Conservation (phyloP, 768 basidiomycete species). For the Cystofilobasidium ferigula region DNA sequence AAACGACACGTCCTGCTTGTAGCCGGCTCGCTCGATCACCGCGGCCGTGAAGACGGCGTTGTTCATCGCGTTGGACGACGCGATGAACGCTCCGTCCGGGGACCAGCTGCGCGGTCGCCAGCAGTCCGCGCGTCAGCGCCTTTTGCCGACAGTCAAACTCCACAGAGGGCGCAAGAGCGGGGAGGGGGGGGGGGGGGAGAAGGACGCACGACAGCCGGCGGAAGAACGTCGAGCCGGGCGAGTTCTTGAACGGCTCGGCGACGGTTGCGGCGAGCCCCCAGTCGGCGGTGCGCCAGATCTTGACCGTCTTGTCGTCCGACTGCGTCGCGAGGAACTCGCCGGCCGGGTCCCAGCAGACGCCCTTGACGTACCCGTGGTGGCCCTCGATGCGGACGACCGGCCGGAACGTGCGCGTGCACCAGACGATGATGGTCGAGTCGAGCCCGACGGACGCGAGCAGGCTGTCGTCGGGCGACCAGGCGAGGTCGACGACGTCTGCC, state of each 20-base stretch:
- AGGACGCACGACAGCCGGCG: slow-evolving; percentile 60
- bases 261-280: slow-evolving; percentile 80
- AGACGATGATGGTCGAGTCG: slow-evolving; percentile 81
- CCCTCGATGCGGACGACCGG: slow-evolving; percentile 69
- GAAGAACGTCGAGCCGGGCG: slow-evolving; percentile 90
- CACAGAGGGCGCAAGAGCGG: background rate
- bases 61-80: slow-evolving; percentile 93
- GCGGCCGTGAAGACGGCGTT: slow-evolving; percentile 96
- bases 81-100: slow-evolving; percentile 96
- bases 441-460: slow-evolving; percentile 88
- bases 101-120: slow-evolving; percentile 61
- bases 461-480: slow-evolving; percentile 86
- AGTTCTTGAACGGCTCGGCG: slow-evolving; percentile 80
- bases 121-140: background rate
- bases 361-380: slow-evolving; percentile 95
- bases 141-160: background rate
- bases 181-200: background rate
- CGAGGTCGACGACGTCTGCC: slow-evolving; percentile 87
- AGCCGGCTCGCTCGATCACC: slow-evolving; percentile 70
- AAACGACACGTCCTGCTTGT: slow-evolving; percentile 83
- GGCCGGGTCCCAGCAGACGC: slow-evolving; percentile 97
- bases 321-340: slow-evolving; percentile 92
- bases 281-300: slow-evolving; percentile 89
- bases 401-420: slow-evolving; percentile 86
- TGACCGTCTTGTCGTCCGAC: slow-evolving; percentile 91